Base-by-base conservation (phyloP, 2,329 filamentous ascomycete genomes). In the Aureobasidium namibiae region DNA sequence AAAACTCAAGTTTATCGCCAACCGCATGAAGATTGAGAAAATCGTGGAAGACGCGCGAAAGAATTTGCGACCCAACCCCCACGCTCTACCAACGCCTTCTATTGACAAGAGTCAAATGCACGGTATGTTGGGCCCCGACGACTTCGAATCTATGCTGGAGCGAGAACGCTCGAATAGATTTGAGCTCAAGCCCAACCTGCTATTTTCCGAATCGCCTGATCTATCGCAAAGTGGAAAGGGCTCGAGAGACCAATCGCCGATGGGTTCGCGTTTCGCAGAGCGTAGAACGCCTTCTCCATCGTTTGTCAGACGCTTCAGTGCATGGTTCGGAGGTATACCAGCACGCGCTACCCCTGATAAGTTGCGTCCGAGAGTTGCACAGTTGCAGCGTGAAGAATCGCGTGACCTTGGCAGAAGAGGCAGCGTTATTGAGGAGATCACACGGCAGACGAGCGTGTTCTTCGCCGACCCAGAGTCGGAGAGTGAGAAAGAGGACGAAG, bases 1-100 rank as follows among this genome's bases (percentile, higher is more conserved):
- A 0, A 95, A 94, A 70, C 79, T 99, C 53, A 89, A 94, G 69
- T 99, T 97, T 69, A 84, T 97, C 61, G 83, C 82, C 24, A 99
- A 99, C 70, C 77, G 94, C 53, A 82, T 96, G 65, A 90, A 89
- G 67, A 78, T 96, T 9, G 94, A 99, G 74, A 80, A 86, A 52
- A 69, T 83, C 8, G 82, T 87, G 50, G 78, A 83, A 62, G 74
- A 82, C 63, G 83, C 83, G 2, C 71, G 84, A 1, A 70, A 74
- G n/a, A 70, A 72, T 23, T 75, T 73, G 2, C 59, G 72, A 41
- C 41, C 64, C 13, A 65, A 67, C 34, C 65, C 70, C 10, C 64
- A 63, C 29, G 69, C 50, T 66, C 65, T 61, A 65, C 72, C 54
- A 13, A 75, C 54, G 42, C 69, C 61, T 1, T 63, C 64, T 54